Percentiles rank a stretch among this genome's conserved stretches.
Conservation (phyloP, 495 filamentous ascomycete genomes). For the Bacidia rubella region DNA sequence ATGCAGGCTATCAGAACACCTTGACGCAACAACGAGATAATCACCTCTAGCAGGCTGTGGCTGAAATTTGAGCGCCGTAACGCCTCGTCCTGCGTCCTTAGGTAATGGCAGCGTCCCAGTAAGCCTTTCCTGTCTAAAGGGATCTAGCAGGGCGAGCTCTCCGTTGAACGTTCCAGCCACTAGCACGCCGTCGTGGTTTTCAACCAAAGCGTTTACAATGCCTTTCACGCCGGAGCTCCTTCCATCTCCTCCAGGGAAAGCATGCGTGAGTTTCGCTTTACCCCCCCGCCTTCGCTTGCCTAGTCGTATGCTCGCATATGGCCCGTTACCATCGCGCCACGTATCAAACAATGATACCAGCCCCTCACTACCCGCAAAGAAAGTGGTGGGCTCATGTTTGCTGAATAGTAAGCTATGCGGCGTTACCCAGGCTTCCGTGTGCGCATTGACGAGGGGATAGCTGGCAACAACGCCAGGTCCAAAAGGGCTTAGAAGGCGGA, state of each 20-base stretch:
- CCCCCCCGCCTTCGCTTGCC: conserved; percentile 59
- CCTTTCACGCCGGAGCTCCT: conserved; percentile 65
- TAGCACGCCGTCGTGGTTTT: conserved; percentile 42
- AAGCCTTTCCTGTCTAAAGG: conserved; percentile 47
- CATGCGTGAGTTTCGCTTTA: conserved; percentile 53
- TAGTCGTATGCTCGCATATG: conserved; percentile 49
- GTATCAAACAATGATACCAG: conserved; percentile 70
- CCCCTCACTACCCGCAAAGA: conserved; percentile 61
- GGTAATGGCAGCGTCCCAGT: conserved; percentile 39
- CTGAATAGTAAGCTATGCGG: conserved; percentile 64
- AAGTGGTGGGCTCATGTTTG: conserved; percentile 37
- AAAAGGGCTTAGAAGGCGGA: conserved; percentile 54
- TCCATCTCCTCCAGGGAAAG: conserved; percentile 39
- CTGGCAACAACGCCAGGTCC: conserved; percentile 34
- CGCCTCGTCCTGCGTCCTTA: conserved; percentile 45
- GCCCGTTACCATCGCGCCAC: conserved; percentile 47
- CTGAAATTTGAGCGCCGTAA: conserved; percentile 70
- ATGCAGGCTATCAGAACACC: conserved; percentile 56
- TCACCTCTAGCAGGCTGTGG: conserved; percentile 49
- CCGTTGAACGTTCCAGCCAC: conserved; percentile 76
- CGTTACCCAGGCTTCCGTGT: conserved; percentile 67
- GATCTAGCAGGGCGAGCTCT: conserved; percentile 63
- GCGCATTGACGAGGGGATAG: conserved; percentile 59
- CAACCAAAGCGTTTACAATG: conserved; percentile 53
- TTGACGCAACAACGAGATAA: conserved; percentile 80